Evolutionary conservation across 306 rosid genomes (phyloP).

Genomic region (Lablab purpureus): DNA sequence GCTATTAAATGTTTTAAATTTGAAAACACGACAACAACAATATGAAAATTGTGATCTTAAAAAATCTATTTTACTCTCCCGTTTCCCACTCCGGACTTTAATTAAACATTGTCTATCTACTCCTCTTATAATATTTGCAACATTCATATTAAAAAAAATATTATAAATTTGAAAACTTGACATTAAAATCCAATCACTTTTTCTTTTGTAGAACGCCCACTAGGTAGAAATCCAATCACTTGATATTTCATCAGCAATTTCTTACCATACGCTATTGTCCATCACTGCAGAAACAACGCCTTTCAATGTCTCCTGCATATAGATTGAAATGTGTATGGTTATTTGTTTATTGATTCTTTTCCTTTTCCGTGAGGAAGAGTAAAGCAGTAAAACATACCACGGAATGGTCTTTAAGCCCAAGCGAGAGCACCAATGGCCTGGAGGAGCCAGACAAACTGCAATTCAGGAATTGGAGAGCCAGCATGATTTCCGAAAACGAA

Average conservation of each 20-base stretch:
- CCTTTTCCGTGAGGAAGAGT: neutral
- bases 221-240: neutral
- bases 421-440: slow-evolving; percentile 78
- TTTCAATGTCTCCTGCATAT: slow-evolving; percentile 84
- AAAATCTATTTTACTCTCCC: no score
- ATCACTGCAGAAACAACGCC: slow-evolving; percentile 76
- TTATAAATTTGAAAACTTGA: neutral
- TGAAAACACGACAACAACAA: no score
- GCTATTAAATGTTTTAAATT: no score
- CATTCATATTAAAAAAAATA: neutral
- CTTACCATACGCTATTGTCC: slow-evolving; percentile 68
- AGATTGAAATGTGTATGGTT: slow-evolving; percentile 22
- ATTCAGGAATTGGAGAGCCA: slow-evolving; percentile 38
- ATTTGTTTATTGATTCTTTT: neutral
- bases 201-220: neutral
- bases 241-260: slow-evolving; percentile 30
- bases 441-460: slow-evolving; percentile 75
- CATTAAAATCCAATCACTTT: slow-evolving; percentile 12
- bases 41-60: no score
- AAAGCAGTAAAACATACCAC: slow-evolving; percentile 50
- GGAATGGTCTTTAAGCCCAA: slow-evolving; percentile 94
- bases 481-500: slow-evolving; percentile 11
- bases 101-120: no score
- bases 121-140: no score
- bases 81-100: no score